Evolutionary conservation across 306 rosid species (phyloP).

Genomic region (Castanea sativa): DNA sequence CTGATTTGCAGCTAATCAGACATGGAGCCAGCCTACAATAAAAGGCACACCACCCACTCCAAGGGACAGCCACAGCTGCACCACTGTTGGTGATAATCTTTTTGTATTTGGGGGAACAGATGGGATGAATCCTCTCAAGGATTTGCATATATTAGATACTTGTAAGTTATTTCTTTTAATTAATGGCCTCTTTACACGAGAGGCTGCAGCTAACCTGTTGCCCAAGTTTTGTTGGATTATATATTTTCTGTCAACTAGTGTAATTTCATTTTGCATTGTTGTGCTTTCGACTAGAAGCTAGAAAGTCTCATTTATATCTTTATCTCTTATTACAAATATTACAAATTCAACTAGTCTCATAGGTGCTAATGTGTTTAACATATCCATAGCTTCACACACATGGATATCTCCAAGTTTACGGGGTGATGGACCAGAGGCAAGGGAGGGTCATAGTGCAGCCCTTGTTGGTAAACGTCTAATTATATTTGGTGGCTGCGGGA

Average conservation of each 20-base stretch:
- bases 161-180: conserved; percentile 50
- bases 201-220: background rate
- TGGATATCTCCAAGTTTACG: conserved; percentile 78
- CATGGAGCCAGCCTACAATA: conserved; percentile 75
- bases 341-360: background rate
- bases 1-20: conserved; percentile 72
- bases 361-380: conserved; percentile 19
- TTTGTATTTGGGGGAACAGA: conserved; percentile 97
- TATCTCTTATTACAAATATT: background rate
- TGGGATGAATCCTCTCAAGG: conserved; percentile 84
- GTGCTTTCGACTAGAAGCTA: background rate
- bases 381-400: conserved; percentile 59
- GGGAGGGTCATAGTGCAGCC: conserved; percentile 95
- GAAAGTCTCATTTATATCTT: background rate
- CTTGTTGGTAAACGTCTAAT: conserved; percentile 79
- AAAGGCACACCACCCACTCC: conserved; percentile 81
- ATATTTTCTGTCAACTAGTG: background rate
- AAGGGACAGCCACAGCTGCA: conserved; percentile 93
- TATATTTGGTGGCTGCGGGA: conserved; percentile 97
- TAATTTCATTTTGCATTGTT: conserved; percentile 11
- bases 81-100: conserved; percentile 74
- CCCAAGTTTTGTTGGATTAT: background rate
- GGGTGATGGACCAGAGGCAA: conserved; percentile 94
- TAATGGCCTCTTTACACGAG: background rate
- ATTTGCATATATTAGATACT: conserved; percentile 82